Percentiles rank a stretch among this genome's conserved stretches.
Evolutionary conservation across 139 green algal species (phyloP).

Genomic region (Medakamo hakoo): DNA sequence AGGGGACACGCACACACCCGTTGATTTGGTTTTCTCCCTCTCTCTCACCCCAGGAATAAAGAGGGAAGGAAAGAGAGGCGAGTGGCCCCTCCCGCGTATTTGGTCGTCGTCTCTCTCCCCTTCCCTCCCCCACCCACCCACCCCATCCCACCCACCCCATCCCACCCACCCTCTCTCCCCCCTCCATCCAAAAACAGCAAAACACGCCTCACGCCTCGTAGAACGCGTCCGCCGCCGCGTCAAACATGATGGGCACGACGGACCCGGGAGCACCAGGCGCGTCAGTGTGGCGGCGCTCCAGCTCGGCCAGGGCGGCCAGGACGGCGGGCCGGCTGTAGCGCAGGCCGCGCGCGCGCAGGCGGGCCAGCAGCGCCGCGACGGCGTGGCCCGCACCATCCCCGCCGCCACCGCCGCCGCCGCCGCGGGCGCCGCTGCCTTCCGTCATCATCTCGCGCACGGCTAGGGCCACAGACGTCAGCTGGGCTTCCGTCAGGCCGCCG

Average conservation of each 20-base stretch:
- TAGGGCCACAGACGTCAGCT: neutral
- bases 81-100: too few species aligned
- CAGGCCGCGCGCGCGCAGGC: neutral
- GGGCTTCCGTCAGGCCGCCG: neutral
- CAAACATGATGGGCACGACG: constrained; percentile 4
- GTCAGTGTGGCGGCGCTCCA: neutral
- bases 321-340: neutral
- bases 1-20: too few species aligned
- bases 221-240: neutral
- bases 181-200: neutral
- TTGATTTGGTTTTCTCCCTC: too few species aligned
- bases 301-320: neutral
- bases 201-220: neutral
- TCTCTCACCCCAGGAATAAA: neutral
- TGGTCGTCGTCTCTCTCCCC: too few species aligned
- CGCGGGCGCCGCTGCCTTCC: neutral
- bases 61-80: neutral
- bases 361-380: neutral
- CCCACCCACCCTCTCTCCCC: too few species aligned
- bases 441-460: constrained; percentile 1
- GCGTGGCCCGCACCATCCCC: too few species aligned
- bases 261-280: neutral
- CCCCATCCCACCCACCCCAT: too few species aligned
- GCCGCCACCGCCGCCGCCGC: too few species aligned
- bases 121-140: too few species aligned